phyloP scores from a whole-genome alignment of 352 stramenopile species.

The Albugo laibachii region DNA sequence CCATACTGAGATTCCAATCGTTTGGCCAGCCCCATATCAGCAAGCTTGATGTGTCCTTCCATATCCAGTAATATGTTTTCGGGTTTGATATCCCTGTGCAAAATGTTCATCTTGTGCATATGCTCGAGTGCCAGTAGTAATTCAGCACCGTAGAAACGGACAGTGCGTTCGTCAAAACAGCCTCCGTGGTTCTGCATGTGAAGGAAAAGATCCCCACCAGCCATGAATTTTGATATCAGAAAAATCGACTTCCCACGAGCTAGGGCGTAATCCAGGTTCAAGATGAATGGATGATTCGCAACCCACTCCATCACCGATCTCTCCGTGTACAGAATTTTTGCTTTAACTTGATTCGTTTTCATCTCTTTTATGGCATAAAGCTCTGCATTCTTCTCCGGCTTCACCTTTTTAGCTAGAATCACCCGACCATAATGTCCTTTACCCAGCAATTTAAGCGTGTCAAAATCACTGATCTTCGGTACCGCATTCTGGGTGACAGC shows the following conservation, averaged over 20 bases:
- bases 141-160: conserved; percentile 74
- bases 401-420: conserved; percentile 25
- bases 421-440: conserved; percentile 73
- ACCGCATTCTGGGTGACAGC: conserved; percentile 29
- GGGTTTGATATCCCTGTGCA: conserved; percentile 87
- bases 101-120: conserved; percentile 83
- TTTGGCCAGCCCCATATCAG: conserved; percentile 84
- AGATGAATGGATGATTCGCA: conserved; percentile 88
- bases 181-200: conserved; percentile 77
- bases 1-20: conserved; percentile 42
- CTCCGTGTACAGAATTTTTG: conserved; percentile 74
- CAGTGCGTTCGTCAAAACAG: conserved; percentile 49
- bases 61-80: conserved; percentile 81
- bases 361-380: conserved; percentile 80
- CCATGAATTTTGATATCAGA: conserved; percentile 96
- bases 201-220: conserved; percentile 89
- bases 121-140: conserved; percentile 66
- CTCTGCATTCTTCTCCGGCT: conserved; percentile 13
- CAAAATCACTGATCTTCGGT: conserved; percentile 41
- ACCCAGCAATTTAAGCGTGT: conserved; percentile 63
- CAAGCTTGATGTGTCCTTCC: conserved; percentile 81
- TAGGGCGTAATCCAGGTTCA: conserved; percentile 93
- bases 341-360: conserved; percentile 74
- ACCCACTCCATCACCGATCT: conserved; percentile 71
- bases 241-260: conserved; percentile 92